phyloP scores from a whole-genome alignment of 2,329 filamentous ascomycete genomes.

The Cytospora paraplurivora region DNA sequence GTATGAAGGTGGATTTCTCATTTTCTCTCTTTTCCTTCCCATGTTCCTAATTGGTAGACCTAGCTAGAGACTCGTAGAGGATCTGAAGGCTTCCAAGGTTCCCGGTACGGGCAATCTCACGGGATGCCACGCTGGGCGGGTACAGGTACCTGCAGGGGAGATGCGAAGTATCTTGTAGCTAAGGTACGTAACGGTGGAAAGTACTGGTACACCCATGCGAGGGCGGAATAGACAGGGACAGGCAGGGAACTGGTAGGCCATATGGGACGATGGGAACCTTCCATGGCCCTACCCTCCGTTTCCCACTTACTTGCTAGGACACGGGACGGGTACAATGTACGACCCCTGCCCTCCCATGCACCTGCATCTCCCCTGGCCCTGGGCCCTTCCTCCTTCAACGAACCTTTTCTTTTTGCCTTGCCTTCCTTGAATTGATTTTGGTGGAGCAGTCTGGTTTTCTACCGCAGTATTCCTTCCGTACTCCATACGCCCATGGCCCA shows the following conservation, averaged over 20 bases:
- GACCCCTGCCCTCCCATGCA: not conserved
- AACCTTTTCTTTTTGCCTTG: not conserved
- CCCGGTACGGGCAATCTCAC: constrained; percentile 1
- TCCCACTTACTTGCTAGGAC: not conserved
- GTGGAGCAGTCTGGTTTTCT: not conserved
- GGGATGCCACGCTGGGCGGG: not conserved
- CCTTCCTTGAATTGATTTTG: not conserved
- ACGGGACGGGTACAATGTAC: not conserved
- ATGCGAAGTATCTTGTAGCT: not conserved
- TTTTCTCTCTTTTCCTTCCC: too few relatives aligned
- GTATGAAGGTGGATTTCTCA: too few relatives aligned
- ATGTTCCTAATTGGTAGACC: too few relatives aligned
- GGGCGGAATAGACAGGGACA: constrained; percentile 6
- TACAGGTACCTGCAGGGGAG: constrained; percentile 2
- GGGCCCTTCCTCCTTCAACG: not conserved
- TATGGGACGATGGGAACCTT: not conserved
- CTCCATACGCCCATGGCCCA: not conserved
- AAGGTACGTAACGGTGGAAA: not conserved
- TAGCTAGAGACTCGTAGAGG: not conserved
- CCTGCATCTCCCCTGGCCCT: constrained; percentile 3
- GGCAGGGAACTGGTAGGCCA: not conserved
- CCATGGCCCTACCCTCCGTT: not conserved
- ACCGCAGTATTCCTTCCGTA: constrained; percentile 2
- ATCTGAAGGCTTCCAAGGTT: not conserved
- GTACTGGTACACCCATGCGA: not conserved